phyloP scores from a whole-genome alignment of 2,329 filamentous ascomycete genomes.

The Trichophyton verrucosum region DNA sequence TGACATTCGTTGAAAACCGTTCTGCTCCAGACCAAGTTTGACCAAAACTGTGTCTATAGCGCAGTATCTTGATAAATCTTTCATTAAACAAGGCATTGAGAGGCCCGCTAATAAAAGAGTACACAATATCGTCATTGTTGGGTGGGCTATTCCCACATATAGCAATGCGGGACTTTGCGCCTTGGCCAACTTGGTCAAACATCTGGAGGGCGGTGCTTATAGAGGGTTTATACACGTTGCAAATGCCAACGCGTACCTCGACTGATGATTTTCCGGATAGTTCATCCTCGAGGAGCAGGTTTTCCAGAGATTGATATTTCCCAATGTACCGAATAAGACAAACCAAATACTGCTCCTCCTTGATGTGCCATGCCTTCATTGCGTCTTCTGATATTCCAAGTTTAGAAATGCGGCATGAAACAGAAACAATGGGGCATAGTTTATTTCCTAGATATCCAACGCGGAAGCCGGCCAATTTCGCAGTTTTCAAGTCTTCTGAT shows the following conservation, averaged over 20 bases:
- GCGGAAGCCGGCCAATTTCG: slow-evolving; percentile 55
- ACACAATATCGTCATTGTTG: slow-evolving; percentile 33
- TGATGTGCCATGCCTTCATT: slow-evolving; percentile 64
- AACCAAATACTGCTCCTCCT: slow-evolving; percentile 55
- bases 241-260: slow-evolving; percentile 58
- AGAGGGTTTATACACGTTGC: slow-evolving; percentile 60
- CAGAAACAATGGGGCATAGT: slow-evolving; percentile 42
- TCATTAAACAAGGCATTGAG: slow-evolving; percentile 56
- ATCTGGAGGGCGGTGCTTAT: slow-evolving; percentile 40
- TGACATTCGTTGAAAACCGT: slow-evolving; percentile 40
- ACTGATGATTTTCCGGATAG: slow-evolving; percentile 27
- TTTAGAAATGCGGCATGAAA: slow-evolving; percentile 58
- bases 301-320: slow-evolving; percentile 50
- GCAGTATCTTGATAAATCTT: slow-evolving; percentile 51
- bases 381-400: slow-evolving; percentile 63
- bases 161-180: neutral
- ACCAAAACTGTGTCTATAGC: slow-evolving; percentile 41
- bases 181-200: slow-evolving; percentile 28
- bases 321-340: slow-evolving; percentile 54
- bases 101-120: slow-evolving; percentile 58
- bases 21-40: slow-evolving; percentile 60
- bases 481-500: slow-evolving; percentile 47
- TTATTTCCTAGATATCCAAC: slow-evolving; percentile 50
- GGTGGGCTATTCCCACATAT: neutral
- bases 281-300: slow-evolving; percentile 36